Conservation (phyloP, 2,329 filamentous ascomycete species). For the Penicillium sclerotigenum region DNA sequence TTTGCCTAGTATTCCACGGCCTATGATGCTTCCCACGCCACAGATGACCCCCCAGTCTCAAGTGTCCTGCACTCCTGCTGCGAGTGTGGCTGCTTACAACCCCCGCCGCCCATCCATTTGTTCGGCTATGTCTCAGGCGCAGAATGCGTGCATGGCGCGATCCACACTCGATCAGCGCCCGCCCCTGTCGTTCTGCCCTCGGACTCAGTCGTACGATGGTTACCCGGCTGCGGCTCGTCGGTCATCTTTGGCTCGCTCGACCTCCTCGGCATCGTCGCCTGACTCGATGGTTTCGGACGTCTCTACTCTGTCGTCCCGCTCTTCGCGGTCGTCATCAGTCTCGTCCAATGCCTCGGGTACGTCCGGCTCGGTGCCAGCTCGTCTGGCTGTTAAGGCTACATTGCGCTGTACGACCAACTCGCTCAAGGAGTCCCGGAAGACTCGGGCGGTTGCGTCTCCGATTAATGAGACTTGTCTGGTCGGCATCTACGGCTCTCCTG, state of each 20-base stretch:
- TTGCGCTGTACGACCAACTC: slow-evolving; percentile 40
- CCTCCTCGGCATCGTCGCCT: slow-evolving; percentile 55
- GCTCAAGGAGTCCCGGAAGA: slow-evolving; percentile 38
- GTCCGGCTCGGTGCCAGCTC: slow-evolving; percentile 29
- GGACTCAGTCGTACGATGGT: slow-evolving; percentile 44
- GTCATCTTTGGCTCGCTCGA: slow-evolving; percentile 50
- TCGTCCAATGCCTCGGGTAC: slow-evolving; percentile 42
- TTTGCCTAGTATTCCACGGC: slow-evolving; percentile 54
- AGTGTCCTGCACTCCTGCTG: slow-evolving; percentile 58
- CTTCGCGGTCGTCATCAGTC: slow-evolving; percentile 52
- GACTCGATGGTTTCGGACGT: slow-evolving; percentile 63
- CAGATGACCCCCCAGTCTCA: slow-evolving; percentile 58
- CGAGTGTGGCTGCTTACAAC: slow-evolving; percentile 51
- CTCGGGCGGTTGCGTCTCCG: slow-evolving; percentile 37
- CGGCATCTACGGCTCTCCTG: slow-evolving; percentile 37
- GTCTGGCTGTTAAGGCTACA: slow-evolving; percentile 41
- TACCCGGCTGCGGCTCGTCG: slow-evolving; percentile 50
- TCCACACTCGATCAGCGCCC: slow-evolving; percentile 54
- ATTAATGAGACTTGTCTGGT: slow-evolving; percentile 37
- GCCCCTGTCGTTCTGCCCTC: slow-evolving; percentile 34
- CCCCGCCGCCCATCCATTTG: slow-evolving; percentile 55
- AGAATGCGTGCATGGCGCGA: slow-evolving; percentile 54
- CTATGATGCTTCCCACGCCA: slow-evolving; percentile 60
- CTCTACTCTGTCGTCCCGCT: slow-evolving; percentile 52
- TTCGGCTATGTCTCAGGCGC: slow-evolving; percentile 57